A percentile compares a stretch with the other conserved stretches of the same genome.
Evolutionary conservation across 1,284 basidiomycete genomes (phyloP).

Genomic region (Cutaneotrichosporon cyanovorans): DNA sequence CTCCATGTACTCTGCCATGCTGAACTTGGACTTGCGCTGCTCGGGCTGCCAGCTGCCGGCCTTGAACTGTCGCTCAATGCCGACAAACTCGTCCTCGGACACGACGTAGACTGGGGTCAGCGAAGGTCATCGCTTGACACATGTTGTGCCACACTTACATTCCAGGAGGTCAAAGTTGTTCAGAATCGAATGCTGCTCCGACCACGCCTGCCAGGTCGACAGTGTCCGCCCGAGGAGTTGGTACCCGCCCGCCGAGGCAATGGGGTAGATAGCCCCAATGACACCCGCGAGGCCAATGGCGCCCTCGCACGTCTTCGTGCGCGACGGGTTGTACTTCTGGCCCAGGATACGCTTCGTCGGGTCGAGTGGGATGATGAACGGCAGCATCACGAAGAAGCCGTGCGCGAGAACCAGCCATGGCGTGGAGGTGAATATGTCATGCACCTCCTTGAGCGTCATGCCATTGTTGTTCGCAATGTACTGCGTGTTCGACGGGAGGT

Average conservation of each 20-base stretch:
- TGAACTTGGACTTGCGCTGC: slow-evolving; percentile 40
- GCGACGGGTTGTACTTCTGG: slow-evolving; percentile 47
- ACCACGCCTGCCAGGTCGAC: slow-evolving; percentile 30
- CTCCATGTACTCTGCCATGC: slow-evolving; percentile 12
- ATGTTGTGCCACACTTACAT: slow-evolving; percentile 19
- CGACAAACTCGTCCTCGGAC: slow-evolving; percentile 23
- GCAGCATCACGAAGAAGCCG: slow-evolving; percentile 23
- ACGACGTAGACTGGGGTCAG: slow-evolving; percentile 12
- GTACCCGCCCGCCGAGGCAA: slow-evolving; percentile 60
- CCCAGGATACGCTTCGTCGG: slow-evolving; percentile 27
- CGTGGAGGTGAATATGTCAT: slow-evolving; percentile 14
- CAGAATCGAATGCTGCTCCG: slow-evolving; percentile 55
- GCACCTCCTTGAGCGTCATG: slow-evolving; percentile 10
- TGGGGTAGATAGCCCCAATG: slow-evolving; percentile 58
- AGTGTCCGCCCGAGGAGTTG: slow-evolving; percentile 52
- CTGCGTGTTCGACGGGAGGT: slow-evolving; percentile 60
- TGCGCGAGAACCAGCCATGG: slow-evolving; percentile 21
- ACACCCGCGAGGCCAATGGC: slow-evolving; percentile 51
- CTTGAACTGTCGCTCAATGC: slow-evolving; percentile 57
- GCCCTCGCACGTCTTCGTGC: slow-evolving; percentile 45
- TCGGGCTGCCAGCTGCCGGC: slow-evolving; percentile 53
- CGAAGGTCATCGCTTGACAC: neutral
- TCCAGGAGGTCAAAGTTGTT: slow-evolving; percentile 59
- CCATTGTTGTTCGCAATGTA: slow-evolving; percentile 58
- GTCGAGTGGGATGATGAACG: slow-evolving; percentile 26